phyloP scores from a whole-genome alignment of 768 basidiomycete species.

The Russula brevipes region DNA sequence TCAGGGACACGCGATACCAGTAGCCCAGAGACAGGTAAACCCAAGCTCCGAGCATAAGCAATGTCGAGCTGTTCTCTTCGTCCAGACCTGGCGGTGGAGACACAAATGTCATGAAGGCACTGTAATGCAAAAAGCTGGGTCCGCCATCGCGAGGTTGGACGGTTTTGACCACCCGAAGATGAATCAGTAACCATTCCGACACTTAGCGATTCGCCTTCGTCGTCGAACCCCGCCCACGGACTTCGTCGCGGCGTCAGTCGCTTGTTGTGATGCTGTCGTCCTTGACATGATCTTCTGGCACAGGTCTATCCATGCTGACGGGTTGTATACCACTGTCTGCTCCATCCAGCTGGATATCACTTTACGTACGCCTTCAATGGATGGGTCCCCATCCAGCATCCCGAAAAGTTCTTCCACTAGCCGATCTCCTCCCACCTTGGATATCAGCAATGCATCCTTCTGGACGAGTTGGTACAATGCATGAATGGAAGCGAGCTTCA shows the following conservation, averaged over 20 bases:
- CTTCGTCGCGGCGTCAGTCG: constrained; percentile 53
- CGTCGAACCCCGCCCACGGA: constrained; percentile 59
- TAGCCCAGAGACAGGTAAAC: constrained; percentile 54
- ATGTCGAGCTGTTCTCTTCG: constrained; percentile 82
- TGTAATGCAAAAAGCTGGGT: constrained; percentile 93
- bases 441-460: constrained; percentile 87
- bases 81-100: constrained; percentile 64
- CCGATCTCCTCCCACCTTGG: constrained; percentile 87
- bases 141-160: constrained; percentile 81
- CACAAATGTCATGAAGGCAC: constrained; percentile 87
- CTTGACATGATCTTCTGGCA: constrained; percentile 97
- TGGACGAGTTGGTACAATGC: constrained; percentile 96
- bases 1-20: constrained; percentile 85
- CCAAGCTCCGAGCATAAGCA: constrained; percentile 56
- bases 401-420: constrained; percentile 93
- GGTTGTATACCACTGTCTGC: constrained; percentile 89
- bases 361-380: constrained; percentile 87
- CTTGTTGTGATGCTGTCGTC: constrained; percentile 79
- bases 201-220: constrained; percentile 91
- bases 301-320: constrained; percentile 96
- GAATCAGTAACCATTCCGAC: constrained; percentile 46
- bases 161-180: constrained; percentile 36
- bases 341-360: constrained; percentile 93
- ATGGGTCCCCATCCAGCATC: constrained; percentile 91
- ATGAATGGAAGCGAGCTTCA: constrained; percentile 93